A percentile compares a stretch with the other conserved stretches of the same genome.
Evolutionary conservation across 805 yeast genomes (phyloP).

Genomic region (Clavispora carvajalis): DNA sequence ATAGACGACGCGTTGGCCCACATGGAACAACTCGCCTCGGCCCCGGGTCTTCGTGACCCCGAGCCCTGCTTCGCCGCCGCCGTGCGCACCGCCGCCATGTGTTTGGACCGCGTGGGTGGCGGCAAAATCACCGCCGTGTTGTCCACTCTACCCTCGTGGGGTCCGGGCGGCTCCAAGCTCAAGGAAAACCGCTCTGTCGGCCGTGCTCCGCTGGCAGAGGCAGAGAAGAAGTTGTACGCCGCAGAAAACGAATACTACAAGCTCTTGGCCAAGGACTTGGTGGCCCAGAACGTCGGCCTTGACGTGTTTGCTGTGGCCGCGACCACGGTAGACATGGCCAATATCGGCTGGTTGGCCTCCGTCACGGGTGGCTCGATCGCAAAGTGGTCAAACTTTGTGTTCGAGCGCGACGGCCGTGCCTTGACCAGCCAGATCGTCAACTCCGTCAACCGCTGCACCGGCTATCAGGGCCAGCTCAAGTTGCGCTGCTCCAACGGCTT

Average conservation of each 20-base stretch:
- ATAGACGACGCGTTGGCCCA: conserved; percentile 65
- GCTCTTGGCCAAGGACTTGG: conserved; percentile 51
- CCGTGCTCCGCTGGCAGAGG: conserved; percentile 37
- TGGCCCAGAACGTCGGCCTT: conserved; percentile 59
- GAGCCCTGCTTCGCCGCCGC: conserved; percentile 83
- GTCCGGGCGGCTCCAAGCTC: conserved; percentile 63
- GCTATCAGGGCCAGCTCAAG: conserved; percentile 78
- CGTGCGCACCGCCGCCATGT: conserved; percentile 57
- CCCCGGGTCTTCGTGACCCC: conserved; percentile 35
- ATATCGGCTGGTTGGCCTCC: conserved; percentile 60
- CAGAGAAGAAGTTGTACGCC: conserved; percentile 47
- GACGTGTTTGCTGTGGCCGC: conserved; percentile 70
- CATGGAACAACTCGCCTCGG: conserved; percentile 44
- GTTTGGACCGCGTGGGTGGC: conserved; percentile 64
- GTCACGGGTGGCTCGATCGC: conserved; percentile 68
- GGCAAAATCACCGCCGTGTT: conserved; percentile 76
- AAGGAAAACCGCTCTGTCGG: conserved; percentile 37
- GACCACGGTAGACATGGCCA: conserved; percentile 65
- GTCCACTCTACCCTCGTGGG: conserved; percentile 70
- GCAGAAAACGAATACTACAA: conserved; percentile 61
- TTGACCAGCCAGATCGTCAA: conserved; percentile 57
- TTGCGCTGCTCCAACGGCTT: conserved; percentile 85
- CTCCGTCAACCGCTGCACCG: conserved; percentile 48
- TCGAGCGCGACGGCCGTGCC: conserved; percentile 64
- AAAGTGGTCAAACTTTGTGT: conserved; percentile 61